Conservation (phyloP, 768 basidiomycete species). For the Russula griseocarnosa region DNA sequence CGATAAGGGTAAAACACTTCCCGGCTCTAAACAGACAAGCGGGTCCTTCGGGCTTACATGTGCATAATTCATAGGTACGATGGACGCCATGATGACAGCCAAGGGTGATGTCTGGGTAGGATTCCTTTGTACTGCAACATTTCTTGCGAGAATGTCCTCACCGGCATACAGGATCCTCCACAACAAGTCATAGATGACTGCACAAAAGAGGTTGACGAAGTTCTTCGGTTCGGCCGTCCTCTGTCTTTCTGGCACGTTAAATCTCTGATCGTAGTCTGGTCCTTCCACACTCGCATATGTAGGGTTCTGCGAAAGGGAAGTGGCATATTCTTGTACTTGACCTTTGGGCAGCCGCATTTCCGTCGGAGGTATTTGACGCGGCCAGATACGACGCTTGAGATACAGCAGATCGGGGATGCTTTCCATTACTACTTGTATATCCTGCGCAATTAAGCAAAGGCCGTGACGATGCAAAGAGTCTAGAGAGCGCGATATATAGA, state of each 20-base stretch:
- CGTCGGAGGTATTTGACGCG: slow-evolving; percentile 61
- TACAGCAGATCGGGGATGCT: slow-evolving; percentile 68
- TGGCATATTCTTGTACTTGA: slow-evolving; percentile 72
- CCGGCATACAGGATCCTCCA: slow-evolving; percentile 60
- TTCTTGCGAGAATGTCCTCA: slow-evolving; percentile 1
- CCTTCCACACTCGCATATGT: not conserved
- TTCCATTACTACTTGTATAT: slow-evolving; percentile 85
- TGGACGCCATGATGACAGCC: slow-evolving; percentile 87
- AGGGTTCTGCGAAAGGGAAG: slow-evolving; percentile 61
- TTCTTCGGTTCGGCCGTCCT: slow-evolving; percentile 49
- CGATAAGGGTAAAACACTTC: slow-evolving; percentile 58
- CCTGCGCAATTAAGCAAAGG: slow-evolving; percentile 40
- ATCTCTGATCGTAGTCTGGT: not conserved
- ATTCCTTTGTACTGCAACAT: not conserved
- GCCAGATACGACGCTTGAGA: slow-evolving; percentile 56
- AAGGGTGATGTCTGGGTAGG: slow-evolving; percentile 78
- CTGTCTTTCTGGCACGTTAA: not conserved
- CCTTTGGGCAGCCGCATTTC: slow-evolving; percentile 89
- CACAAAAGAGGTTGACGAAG: slow-evolving; percentile 71
- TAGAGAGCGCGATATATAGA: not conserved
- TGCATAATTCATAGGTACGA: slow-evolving; percentile 48
- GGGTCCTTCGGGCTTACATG: not conserved
- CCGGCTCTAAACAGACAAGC: not conserved
- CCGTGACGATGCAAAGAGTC: not conserved
- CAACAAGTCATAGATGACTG: slow-evolving; percentile 66